Percentiles rank a stretch among this genome's conserved stretches.
These are phyloP conservation scores for Andrographis paniculata DNA, from an alignment of 305 asterid genomes.

Conservation along the genomic window DNA sequence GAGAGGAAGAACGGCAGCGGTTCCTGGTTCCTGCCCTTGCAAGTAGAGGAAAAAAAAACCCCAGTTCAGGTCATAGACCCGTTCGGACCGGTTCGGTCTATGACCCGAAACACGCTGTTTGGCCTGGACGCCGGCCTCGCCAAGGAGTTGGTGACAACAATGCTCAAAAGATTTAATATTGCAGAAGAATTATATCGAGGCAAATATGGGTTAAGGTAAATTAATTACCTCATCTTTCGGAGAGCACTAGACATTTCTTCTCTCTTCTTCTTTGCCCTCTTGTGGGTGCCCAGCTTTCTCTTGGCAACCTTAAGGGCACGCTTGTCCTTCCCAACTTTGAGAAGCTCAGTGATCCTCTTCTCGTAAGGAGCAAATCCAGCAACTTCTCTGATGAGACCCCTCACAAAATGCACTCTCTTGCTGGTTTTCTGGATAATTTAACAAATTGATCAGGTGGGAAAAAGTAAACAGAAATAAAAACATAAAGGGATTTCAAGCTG, in stretches of 20 bases:
- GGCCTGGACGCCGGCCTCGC: too few relatives aligned
- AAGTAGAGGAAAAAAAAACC: too few relatives aligned
- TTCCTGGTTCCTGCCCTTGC: too few relatives aligned
- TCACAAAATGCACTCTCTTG: conserved; percentile 66
- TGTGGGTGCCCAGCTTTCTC: conserved; percentile 82
- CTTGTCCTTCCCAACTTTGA: conserved; percentile 84
- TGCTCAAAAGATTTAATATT: too few relatives aligned
- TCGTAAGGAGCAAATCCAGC: conserved; percentile 91
- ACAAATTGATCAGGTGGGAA: background rate
- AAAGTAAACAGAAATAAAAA: background rate
- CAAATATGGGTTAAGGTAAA: background rate
- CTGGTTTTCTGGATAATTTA: conserved; percentile 51
- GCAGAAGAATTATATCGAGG: too few relatives aligned
- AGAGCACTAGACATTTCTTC: conserved; percentile 45
- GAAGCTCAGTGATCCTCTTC: conserved; percentile 84
- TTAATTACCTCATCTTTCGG: conserved; percentile 23
- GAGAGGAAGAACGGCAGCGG: too few relatives aligned
- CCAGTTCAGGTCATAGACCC: too few relatives aligned
- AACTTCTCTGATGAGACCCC: conserved; percentile 75
- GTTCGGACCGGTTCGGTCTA: too few relatives aligned
- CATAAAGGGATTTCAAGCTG: too few relatives aligned
- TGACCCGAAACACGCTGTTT: too few relatives aligned
- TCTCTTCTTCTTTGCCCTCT: conserved; percentile 71
- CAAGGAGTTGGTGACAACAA: too few relatives aligned
- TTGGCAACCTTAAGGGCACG: conserved; percentile 80